Evolutionary conservation across 164 flowering plant species (phyloP).

Genomic region (Pachysandra terminalis): DNA sequence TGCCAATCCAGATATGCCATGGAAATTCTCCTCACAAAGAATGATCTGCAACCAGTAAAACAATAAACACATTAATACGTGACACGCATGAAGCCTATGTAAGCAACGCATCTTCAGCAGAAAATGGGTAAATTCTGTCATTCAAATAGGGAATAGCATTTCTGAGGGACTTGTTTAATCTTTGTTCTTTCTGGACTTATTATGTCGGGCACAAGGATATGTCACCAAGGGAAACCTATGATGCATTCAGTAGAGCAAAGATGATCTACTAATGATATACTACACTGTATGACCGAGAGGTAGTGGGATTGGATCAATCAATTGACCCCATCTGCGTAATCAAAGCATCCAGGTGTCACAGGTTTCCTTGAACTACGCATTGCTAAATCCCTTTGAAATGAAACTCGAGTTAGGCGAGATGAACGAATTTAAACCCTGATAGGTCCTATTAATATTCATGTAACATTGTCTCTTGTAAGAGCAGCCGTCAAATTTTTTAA

Average conservation of each 20-base stretch:
- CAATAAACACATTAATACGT: neutral
- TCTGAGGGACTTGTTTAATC: neutral
- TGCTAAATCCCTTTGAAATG: neutral
- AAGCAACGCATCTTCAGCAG: neutral
- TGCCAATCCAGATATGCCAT: constrained; percentile 48
- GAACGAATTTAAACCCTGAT: no score
- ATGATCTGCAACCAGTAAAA: constrained; percentile 42
- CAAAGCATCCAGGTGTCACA: neutral
- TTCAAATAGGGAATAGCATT: neutral
- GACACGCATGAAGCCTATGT: neutral
- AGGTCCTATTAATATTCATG: no score
- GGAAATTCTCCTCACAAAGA: constrained; percentile 62
- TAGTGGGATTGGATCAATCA: neutral
- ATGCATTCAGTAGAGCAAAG: neutral
- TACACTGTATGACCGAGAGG: neutral
- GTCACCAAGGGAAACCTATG: neutral
- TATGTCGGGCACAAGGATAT: neutral
- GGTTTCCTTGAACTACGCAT: neutral
- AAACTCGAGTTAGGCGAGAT: no score
- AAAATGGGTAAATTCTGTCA: no score
- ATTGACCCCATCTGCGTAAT: neutral
- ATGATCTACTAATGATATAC: neutral
- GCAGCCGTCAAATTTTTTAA: no score
- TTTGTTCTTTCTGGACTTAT: neutral
- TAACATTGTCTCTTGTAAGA: no score